Conservation (phyloP, 768 basidiomycete genomes). For the Tulasnella sp. region DNA sequence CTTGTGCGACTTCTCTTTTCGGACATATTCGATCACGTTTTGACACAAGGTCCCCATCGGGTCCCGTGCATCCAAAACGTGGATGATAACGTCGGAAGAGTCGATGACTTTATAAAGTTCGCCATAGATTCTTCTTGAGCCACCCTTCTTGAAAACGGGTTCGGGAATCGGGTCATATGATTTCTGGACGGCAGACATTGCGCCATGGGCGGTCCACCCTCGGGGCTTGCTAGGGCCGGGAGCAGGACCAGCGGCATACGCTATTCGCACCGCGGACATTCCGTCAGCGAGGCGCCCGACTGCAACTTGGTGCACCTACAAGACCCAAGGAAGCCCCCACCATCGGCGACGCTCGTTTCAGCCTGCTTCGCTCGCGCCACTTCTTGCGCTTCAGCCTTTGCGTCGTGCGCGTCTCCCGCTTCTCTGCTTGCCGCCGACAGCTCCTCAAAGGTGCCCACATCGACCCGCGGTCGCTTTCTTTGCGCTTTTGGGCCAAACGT, state of each 20-base stretch:
- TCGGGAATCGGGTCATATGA: slow-evolving; percentile 34
- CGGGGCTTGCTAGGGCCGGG: slow-evolving; percentile 6
- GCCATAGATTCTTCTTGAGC: slow-evolving; percentile 89
- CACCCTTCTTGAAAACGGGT: slow-evolving; percentile 90
- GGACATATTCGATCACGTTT: slow-evolving; percentile 81
- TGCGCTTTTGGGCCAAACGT: slow-evolving; percentile 96
- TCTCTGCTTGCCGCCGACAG: slow-evolving; percentile 42
- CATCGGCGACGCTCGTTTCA: slow-evolving; percentile 8
- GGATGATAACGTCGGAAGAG: slow-evolving; percentile 91
- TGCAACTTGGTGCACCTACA: background rate
- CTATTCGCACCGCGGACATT: background rate
- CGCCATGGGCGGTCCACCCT: slow-evolving; percentile 5
- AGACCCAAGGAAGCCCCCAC: background rate
- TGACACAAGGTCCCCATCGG: slow-evolving; percentile 92
- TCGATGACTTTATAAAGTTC: slow-evolving; percentile 99
- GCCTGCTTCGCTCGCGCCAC: background rate
- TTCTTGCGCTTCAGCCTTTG: background rate
- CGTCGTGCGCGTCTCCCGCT: slow-evolving; percentile 7
- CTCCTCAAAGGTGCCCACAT: slow-evolving; percentile 88
- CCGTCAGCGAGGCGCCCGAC: background rate
- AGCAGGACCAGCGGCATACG: background rate
- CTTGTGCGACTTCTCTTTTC: slow-evolving; percentile 95
- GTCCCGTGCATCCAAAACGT: slow-evolving; percentile 91
- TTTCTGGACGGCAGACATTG: background rate
- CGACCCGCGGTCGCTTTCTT: slow-evolving; percentile 75